Evolutionary conservation across 805 yeast genomes (phyloP).

Genomic region (Cyberlindnera euphorbiiphila): DNA sequence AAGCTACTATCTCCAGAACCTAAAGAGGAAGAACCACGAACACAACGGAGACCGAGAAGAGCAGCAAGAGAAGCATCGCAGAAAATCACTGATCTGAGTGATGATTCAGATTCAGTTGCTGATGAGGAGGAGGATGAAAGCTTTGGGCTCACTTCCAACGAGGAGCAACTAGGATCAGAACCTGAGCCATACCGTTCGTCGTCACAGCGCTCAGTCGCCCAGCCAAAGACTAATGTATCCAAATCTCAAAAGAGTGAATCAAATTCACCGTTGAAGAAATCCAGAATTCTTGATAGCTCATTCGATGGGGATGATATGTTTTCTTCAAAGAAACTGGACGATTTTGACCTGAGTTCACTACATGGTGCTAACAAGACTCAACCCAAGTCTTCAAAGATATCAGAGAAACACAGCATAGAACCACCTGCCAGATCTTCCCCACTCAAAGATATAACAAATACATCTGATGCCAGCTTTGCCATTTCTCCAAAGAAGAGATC

Average conservation of each 20-base stretch:
- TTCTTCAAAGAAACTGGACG: constrained; percentile 12
- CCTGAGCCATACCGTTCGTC: constrained; percentile 14
- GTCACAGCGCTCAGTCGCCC: constrained; percentile 4
- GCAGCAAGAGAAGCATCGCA: constrained; percentile 13
- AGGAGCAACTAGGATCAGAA: constrained; percentile 18
- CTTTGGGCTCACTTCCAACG: constrained; percentile 24
- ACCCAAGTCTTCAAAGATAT: not conserved
- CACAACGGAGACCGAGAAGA: constrained; percentile 13
- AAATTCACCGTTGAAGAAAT: constrained; percentile 14
- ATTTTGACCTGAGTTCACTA: constrained; percentile 5
- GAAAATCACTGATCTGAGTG: constrained; percentile 11
- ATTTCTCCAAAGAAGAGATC: constrained; percentile 11
- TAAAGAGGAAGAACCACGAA: not conserved
- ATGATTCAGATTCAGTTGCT: constrained; percentile 3
- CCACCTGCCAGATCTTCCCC: constrained; percentile 1
- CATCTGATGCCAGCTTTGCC: constrained; percentile 1
- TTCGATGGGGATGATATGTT: constrained; percentile 21
- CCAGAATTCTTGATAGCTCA: constrained; percentile 26
- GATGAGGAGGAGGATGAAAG: constrained; percentile 17
- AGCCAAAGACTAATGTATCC: not conserved
- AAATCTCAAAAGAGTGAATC: constrained; percentile 6
- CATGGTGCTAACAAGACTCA: too few relatives aligned
- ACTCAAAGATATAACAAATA: constrained; percentile 19
- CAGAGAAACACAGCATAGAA: not conserved
- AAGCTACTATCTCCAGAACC: not conserved